These are phyloP conservation scores for Lepraria neglecta DNA, from an alignment of 495 filamentous ascomycete genomes.

Conservation along the genomic window DNA sequence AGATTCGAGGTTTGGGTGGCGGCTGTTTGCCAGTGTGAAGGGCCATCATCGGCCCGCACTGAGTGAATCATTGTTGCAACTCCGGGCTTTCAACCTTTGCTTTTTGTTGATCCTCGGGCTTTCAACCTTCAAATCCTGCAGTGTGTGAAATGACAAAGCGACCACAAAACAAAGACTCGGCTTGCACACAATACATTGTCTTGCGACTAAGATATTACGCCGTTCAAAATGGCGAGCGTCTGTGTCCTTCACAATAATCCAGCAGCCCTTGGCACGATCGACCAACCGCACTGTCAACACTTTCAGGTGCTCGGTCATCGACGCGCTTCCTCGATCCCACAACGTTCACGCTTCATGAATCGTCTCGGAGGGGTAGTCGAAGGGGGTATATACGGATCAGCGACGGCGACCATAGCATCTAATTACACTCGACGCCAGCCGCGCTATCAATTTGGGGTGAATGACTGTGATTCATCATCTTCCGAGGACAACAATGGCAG, in stretches of 20 bases:
- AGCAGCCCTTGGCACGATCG: not conserved
- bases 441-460: not conserved
- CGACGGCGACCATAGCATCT: not conserved
- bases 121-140: not conserved
- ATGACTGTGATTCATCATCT: not conserved
- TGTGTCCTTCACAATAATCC: constrained; percentile 7
- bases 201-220: not conserved
- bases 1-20: not conserved
- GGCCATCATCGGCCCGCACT: not conserved
- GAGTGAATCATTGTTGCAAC: not conserved
- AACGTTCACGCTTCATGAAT: not conserved
- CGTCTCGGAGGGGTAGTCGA: not conserved
- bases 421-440: not conserved
- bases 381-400: not conserved
- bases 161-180: not conserved
- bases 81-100: not conserved
- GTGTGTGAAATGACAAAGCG: constrained; percentile 1
- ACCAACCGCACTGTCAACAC: not conserved
- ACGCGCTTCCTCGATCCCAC: not conserved
- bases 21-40: not conserved
- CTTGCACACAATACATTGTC: constrained; percentile 8
- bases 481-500: not conserved
- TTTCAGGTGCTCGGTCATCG: not conserved
- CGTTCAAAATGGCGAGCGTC: constrained; percentile 8
- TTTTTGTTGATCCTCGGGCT: not conserved